Conservation (phyloP, 495 filamentous ascomycete genomes). For the Trichoderma parareesei region DNA sequence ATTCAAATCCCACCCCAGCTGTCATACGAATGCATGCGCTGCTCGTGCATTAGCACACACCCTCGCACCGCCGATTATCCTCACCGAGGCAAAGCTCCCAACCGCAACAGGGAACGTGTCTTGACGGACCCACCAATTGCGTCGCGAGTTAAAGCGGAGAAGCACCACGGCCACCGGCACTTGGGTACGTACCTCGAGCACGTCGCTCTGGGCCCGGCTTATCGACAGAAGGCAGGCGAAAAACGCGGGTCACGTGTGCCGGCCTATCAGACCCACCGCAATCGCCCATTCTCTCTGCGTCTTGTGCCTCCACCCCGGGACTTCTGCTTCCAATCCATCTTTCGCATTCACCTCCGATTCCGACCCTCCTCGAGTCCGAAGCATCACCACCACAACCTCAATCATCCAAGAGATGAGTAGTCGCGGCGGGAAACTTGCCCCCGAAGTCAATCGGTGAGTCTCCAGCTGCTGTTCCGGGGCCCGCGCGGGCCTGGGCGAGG, state of each 20-base stretch:
- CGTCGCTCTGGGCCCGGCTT: too few species aligned
- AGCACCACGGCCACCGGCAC: not conserved
- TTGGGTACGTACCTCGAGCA: too few species aligned
- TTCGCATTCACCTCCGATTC: constrained; percentile 7
- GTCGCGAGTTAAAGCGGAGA: not conserved
- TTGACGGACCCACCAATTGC: not conserved
- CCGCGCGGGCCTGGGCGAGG: constrained; percentile 7
- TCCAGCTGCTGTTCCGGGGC: not conserved
- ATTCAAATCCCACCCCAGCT: too few species aligned
- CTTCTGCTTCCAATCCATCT: constrained; percentile 8
- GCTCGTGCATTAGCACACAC: too few species aligned
- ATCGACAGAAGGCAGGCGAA: not conserved
- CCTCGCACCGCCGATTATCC: too few species aligned
- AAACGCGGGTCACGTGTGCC: constrained; percentile 1
- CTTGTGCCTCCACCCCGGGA: constrained; percentile 8
- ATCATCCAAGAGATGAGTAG: constrained; percentile 63
- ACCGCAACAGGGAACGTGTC: not conserved
- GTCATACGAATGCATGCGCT: too few species aligned
- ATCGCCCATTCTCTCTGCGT: constrained; percentile 9
- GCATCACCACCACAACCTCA: constrained; percentile 8
- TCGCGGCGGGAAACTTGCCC: constrained; percentile 80
- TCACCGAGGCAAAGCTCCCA: not conserved
- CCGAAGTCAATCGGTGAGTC: constrained; percentile 88
- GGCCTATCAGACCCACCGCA: constrained; percentile 4
- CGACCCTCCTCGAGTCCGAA: constrained; percentile 8